Evolutionary conservation across 2,329 filamentous ascomycete genomes (phyloP).

Genomic region (Didymosphaeria variabile): DNA sequence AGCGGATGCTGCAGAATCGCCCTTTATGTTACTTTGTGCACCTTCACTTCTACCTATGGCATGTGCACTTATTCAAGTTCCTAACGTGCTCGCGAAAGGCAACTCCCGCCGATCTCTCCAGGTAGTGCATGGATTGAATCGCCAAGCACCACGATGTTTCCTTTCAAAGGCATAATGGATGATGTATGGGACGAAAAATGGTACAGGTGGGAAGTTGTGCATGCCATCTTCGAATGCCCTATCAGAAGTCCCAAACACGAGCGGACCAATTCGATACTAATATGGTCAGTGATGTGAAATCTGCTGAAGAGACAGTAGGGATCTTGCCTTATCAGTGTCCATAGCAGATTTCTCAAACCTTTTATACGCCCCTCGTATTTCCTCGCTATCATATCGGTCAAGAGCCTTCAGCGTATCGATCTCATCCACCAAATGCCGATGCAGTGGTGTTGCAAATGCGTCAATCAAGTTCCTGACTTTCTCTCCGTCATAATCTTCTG

Average conservation of each 20-base stretch:
- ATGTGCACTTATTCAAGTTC: neutral
- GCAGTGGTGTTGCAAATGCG: constrained; percentile 26
- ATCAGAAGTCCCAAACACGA: constrained; percentile 49
- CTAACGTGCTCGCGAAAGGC: constrained; percentile 19
- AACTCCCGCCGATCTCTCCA: constrained; percentile 41
- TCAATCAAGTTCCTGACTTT: constrained; percentile 27
- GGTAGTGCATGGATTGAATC: constrained; percentile 48
- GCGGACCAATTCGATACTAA: constrained; percentile 43
- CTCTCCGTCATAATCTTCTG: constrained; percentile 22
- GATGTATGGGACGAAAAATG: constrained; percentile 47
- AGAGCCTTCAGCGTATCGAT: constrained; percentile 30
- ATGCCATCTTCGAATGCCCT: constrained; percentile 44
- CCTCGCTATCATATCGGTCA: constrained; percentile 26
- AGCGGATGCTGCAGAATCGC: too few species aligned
- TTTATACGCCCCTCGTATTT: constrained; percentile 34
- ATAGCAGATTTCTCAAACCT: constrained; percentile 39
- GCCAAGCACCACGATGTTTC: constrained; percentile 44
- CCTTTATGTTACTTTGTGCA: too few species aligned
- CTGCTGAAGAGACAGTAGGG: neutral
- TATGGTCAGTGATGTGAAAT: neutral
- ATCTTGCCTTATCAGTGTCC: constrained; percentile 41
- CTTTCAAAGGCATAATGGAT: constrained; percentile 45
- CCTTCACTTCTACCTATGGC: too few species aligned
- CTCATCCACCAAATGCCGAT: constrained; percentile 31
- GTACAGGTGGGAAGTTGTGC: constrained; percentile 46